phyloP scores from a whole-genome alignment of 805 yeast species.

The Yarrowia yakushimensis region DNA sequence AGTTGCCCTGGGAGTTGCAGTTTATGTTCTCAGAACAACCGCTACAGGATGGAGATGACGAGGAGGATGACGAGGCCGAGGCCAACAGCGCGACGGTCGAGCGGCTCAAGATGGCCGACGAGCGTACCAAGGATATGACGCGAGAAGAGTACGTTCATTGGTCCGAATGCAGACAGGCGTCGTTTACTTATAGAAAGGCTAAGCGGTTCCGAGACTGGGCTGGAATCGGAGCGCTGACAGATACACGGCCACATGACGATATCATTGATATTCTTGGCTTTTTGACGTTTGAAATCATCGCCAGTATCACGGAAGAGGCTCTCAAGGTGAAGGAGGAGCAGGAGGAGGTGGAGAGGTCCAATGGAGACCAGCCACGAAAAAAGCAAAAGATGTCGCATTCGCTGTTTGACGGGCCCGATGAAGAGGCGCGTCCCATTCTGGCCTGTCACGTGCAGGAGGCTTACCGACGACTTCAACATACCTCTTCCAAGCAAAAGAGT shows the following conservation, averaged over 20 bases:
- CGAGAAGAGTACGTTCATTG: conserved; percentile 97
- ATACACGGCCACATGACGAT: conserved; percentile 91
- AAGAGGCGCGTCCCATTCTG: conserved; percentile 69
- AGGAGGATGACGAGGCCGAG: conserved; percentile 86
- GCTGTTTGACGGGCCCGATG: conserved; percentile 85
- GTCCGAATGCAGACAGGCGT: conserved; percentile 98
- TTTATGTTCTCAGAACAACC: conserved; percentile 93
- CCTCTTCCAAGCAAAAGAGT: conserved; percentile 56
- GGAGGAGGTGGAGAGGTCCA: conserved; percentile 50
- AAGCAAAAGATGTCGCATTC: conserved; percentile 15
- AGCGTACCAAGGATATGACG: conserved; percentile 89
- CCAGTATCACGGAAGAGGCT: conserved; percentile 90
- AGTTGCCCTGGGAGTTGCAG: conserved; percentile 92
- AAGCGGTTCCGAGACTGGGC: conserved; percentile 97
- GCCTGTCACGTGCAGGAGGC: conserved; percentile 86
- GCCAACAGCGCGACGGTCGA: conserved; percentile 86
- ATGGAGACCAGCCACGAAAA: conserved; percentile 43
- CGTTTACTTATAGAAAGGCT: conserved; percentile 92
- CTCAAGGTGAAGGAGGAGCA: conserved; percentile 71
- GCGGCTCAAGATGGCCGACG: conserved; percentile 87
- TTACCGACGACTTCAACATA: conserved; percentile 70
- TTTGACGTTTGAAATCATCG: conserved; percentile 93
- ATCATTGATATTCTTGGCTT: conserved; percentile 94
- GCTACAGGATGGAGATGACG: conserved; percentile 58
- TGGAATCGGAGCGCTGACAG: conserved; percentile 76